Evolutionary conservation across 2,329 filamentous ascomycete species (phyloP).

Genomic region (Leptodontidium sp.): DNA sequence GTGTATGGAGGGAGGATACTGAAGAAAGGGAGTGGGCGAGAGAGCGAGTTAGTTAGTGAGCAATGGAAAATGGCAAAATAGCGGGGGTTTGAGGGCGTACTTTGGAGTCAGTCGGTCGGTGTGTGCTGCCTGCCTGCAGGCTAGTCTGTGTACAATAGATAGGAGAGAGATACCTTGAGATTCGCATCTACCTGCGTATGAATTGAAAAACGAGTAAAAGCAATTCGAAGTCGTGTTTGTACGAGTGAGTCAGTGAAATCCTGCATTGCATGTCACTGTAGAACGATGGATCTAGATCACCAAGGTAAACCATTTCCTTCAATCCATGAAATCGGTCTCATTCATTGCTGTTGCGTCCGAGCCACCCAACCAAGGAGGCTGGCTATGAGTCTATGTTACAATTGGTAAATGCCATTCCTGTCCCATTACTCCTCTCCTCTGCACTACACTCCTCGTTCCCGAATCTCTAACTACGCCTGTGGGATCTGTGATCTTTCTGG

Average conservation of each 20-base stretch:
- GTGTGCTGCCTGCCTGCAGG: background rate
- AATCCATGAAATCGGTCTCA: slow-evolving; percentile 19
- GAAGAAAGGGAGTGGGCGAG: too few species aligned
- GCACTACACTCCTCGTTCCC: background rate
- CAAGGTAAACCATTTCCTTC: background rate
- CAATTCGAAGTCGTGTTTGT: background rate
- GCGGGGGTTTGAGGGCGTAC: slow-evolving; percentile 25
- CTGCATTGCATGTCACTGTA: background rate
- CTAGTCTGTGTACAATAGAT: slow-evolving; percentile 26
- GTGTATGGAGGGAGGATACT: background rate
- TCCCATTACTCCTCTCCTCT: slow-evolving; percentile 26
- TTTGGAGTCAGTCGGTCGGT: slow-evolving; percentile 26
- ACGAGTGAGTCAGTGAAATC: background rate
- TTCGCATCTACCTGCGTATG: background rate
- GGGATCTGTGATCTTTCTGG: slow-evolving; percentile 41
- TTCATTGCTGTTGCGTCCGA: slow-evolving; percentile 12
- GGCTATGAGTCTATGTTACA: slow-evolving; percentile 40
- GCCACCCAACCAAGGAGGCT: background rate
- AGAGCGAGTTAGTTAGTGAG: too few species aligned
- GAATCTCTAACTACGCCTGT: slow-evolving; percentile 27
- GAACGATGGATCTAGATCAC: background rate
- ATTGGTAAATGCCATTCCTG: slow-evolving; percentile 27
- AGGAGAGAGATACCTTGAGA: slow-evolving; percentile 23
- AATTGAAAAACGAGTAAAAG: background rate
- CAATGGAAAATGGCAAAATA: slow-evolving; percentile 15